A percentile compares a stretch with the other conserved stretches of the same genome.
Evolutionary conservation across 805 yeast genomes (phyloP).

Genomic region (Lachancea dasiensis): DNA sequence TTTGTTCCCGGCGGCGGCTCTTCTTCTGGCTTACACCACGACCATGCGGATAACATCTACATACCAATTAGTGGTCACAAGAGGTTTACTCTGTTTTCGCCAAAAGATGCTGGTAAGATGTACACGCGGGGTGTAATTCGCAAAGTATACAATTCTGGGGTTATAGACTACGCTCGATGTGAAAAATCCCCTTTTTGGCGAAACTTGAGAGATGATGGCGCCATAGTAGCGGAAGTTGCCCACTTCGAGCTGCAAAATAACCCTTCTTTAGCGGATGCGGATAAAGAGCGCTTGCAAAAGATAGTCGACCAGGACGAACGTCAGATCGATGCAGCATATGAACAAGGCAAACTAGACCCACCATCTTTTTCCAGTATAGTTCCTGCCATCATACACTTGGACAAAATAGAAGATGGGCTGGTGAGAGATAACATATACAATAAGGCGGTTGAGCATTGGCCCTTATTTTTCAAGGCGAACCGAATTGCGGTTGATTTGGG

Average conservation of each 20-base stretch:
- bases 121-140: conserved; percentile 61
- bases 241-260: conserved; percentile 37
- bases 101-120: conserved; percentile 52
- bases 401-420: conserved; percentile 38
- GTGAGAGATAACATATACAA: conserved; percentile 28
- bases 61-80: conserved; percentile 55
- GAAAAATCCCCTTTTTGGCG: conserved; percentile 59
- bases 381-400: conserved; percentile 54
- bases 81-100: conserved; percentile 61
- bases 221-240: conserved; percentile 45
- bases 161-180: conserved; percentile 55
- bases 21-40: conserved; percentile 74
- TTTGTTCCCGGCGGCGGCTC: conserved; percentile 51
- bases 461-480: conserved; percentile 40
- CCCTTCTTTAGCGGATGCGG: conserved; percentile 17
- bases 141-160: conserved; percentile 51
- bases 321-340: neutral
- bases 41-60: conserved; percentile 73
- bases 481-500: conserved; percentile 43
- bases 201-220: conserved; percentile 55
- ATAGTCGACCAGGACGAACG: conserved; percentile 30
- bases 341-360: conserved; percentile 41
- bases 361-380: conserved; percentile 66
- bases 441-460: conserved; percentile 41
- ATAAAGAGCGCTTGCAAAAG: conserved; percentile 20